Conservation (phyloP, 2,329 filamentous ascomycete genomes). For the Pyrenophora tritici-repentis region DNA sequence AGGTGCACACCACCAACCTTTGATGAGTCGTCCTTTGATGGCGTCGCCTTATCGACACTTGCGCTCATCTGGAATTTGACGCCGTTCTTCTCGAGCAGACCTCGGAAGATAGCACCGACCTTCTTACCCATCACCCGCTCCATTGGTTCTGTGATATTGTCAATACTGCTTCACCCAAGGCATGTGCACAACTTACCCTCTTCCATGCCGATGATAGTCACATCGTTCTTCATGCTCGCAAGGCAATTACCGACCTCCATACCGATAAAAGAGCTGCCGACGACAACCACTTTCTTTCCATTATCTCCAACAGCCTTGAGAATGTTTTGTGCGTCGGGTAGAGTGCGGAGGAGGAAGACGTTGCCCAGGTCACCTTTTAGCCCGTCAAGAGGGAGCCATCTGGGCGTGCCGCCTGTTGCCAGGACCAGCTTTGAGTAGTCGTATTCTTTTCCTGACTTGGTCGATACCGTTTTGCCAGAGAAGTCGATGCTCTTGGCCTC, state of each 20-base stretch:
- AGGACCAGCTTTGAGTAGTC: conserved; percentile 88
- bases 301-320: conserved; percentile 75
- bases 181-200: conserved; percentile 46
- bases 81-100: conserved; percentile 79
- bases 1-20: conserved; percentile 81
- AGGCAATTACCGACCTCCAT: conserved; percentile 92
- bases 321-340: conserved; percentile 80
- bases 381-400: conserved; percentile 76
- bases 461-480: conserved; percentile 71
- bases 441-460: conserved; percentile 71
- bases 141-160: conserved; percentile 63
- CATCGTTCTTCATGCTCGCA: conserved; percentile 75
- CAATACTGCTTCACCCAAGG: conserved; percentile 5
- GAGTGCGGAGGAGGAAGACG: conserved; percentile 79
- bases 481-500: conserved; percentile 80
- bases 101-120: conserved; percentile 81
- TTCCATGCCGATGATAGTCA: conserved; percentile 89
- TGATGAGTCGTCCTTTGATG: conserved; percentile 68
- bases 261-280: conserved; percentile 95
- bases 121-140: conserved; percentile 82
- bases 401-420: conserved; percentile 82
- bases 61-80: conserved; percentile 87
- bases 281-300: conserved; percentile 88
- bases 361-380: conserved; percentile 82
- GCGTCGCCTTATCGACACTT: conserved; percentile 79